phyloP scores from a whole-genome alignment of 805 yeast genomes.

The Candida krabiensis region DNA sequence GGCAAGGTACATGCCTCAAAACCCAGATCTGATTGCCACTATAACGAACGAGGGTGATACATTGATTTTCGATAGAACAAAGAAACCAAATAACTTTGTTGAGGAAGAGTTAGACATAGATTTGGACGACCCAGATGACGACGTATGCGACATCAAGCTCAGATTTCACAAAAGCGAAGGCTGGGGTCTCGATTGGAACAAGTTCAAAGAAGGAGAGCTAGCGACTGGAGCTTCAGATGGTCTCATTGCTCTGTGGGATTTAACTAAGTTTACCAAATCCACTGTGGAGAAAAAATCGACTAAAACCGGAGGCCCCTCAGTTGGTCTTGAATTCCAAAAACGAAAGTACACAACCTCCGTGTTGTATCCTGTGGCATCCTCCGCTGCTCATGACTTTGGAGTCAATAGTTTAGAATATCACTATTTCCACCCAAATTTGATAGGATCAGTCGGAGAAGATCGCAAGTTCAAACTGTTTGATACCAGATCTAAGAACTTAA shows the following conservation, averaged over 20 bases:
- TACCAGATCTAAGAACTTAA: slow-evolving; percentile 35
- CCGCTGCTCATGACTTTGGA: slow-evolving; percentile 43
- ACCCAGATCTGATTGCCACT: slow-evolving; percentile 78
- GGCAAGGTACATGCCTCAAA: slow-evolving; percentile 77
- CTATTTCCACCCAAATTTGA: slow-evolving; percentile 56
- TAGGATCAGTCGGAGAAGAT: slow-evolving; percentile 70
- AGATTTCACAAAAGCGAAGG: slow-evolving; percentile 49
- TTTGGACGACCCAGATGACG: slow-evolving; percentile 12
- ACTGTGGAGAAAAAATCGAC: slow-evolving; percentile 15
- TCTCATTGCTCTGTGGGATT: slow-evolving; percentile 64
- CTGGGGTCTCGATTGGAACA: slow-evolving; percentile 77
- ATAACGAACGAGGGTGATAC: slow-evolving; percentile 65
- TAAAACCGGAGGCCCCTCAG: background rate
- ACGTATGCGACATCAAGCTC: slow-evolving; percentile 26
- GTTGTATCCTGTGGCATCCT: slow-evolving; percentile 18
- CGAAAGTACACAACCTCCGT: slow-evolving; percentile 12
- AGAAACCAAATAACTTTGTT: slow-evolving; percentile 51
- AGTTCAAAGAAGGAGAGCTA: slow-evolving; percentile 55
- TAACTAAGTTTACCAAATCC: slow-evolving; percentile 39
- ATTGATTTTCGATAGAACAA: slow-evolving; percentile 77
- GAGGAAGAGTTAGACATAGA: slow-evolving; percentile 33
- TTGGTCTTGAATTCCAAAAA: slow-evolving; percentile 10
- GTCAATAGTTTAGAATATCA: slow-evolving; percentile 76
- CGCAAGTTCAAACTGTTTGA: slow-evolving; percentile 54
- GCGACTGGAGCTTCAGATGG: slow-evolving; percentile 68